These are phyloP conservation scores for Nigrospora sphaerica DNA, from an alignment of 2,329 filamentous ascomycete genomes.

Conservation along the genomic window DNA sequence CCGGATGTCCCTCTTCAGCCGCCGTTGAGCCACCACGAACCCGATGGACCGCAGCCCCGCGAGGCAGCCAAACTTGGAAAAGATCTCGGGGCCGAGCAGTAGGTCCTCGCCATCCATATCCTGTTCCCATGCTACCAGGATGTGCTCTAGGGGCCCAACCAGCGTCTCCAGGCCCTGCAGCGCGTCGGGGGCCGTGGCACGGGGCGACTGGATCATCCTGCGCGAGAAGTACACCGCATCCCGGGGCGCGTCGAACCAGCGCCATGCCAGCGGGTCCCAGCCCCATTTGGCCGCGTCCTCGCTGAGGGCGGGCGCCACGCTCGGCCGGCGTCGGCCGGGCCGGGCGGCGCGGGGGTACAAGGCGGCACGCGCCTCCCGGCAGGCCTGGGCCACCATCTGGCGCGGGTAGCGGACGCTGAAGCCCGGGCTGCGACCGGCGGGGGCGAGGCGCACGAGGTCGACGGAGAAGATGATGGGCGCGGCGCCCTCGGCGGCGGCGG, in stretches of 20 bases:
- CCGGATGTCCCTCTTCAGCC: background rate
- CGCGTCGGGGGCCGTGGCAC: background rate
- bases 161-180: background rate
- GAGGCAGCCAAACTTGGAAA: background rate
- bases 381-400: background rate
- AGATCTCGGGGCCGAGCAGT: background rate
- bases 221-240: background rate
- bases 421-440: background rate
- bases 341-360: background rate
- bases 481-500: background rate
- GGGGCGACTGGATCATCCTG: background rate
- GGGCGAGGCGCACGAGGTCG: background rate
- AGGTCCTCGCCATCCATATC: background rate
- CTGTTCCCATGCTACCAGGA: background rate
- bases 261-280: background rate
- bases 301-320: no score
- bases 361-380: background rate
- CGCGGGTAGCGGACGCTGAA: background rate
- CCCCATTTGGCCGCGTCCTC: background rate
- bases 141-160: background rate
- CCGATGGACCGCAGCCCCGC: background rate
- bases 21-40: background rate
- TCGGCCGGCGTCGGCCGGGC: no score
- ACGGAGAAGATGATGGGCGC: background rate
- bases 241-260: background rate